These are phyloP conservation scores for Fusarium nodosum DNA, from an alignment of 2,329 filamentous ascomycete species.

Conservation along the genomic window DNA sequence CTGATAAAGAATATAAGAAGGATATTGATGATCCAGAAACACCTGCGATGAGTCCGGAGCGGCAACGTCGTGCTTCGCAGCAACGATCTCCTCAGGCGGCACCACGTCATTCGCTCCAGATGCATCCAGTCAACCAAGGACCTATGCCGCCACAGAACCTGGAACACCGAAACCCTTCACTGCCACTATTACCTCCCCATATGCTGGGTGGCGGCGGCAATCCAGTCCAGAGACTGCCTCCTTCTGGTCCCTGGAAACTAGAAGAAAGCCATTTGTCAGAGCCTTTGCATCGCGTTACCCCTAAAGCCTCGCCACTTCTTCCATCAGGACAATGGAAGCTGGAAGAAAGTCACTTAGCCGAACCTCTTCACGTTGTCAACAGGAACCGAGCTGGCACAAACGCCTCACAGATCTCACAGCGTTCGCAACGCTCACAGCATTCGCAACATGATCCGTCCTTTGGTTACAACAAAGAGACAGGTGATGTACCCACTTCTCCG, in stretches of 20 bases:
- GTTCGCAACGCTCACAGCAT: constrained; percentile 23
- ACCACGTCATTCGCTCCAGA: constrained; percentile 41
- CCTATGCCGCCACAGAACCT: constrained; percentile 28
- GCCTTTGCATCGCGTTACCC: constrained; percentile 58
- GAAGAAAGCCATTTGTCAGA: constrained; percentile 68
- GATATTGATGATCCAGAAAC: constrained; percentile 19
- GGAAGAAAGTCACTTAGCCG: constrained; percentile 66
- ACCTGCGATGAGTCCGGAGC: constrained; percentile 14
- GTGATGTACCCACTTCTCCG: constrained; percentile 46
- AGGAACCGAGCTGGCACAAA: constrained; percentile 54
- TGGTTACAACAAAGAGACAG: constrained; percentile 64
- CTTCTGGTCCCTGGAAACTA: constrained; percentile 65
- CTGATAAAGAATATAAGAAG: constrained; percentile 38
- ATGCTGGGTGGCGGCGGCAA: constrained; percentile 50
- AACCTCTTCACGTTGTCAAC: constrained; percentile 59
- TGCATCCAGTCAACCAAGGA: constrained; percentile 35
- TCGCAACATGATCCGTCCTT: constrained; percentile 49
- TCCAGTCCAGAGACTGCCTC: constrained; percentile 59
- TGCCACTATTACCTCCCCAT: constrained; percentile 46
- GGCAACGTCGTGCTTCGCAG: constrained; percentile 18
- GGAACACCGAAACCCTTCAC: constrained; percentile 25
- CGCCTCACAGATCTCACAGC: constrained; percentile 47
- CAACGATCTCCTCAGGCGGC: constrained; percentile 21
- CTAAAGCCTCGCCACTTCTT: constrained; percentile 55
- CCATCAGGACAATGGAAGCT: constrained; percentile 64